A percentile compares a stretch with the other conserved stretches of the same genome.
Evolutionary conservation across 108 stramenopile genomes (phyloP).

Genomic region (Aurantiochytrium sp.): DNA sequence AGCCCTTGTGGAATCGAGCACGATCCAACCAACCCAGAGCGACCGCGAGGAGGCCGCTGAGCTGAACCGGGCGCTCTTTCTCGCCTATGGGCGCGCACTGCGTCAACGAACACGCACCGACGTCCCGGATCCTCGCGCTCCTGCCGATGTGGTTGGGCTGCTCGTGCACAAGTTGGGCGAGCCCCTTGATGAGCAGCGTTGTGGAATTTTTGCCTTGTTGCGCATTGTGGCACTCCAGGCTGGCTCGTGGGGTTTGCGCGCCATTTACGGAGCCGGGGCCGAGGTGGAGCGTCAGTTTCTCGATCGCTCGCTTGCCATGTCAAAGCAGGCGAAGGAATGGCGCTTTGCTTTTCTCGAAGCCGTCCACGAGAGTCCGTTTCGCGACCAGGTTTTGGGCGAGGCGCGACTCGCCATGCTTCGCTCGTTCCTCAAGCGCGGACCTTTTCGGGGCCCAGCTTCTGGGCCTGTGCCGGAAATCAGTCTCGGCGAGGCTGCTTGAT

Average conservation of each 20-base stretch:
- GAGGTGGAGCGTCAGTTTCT: not conserved
- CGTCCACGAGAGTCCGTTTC: not conserved
- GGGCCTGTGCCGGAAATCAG: not conserved
- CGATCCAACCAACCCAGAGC: not conserved
- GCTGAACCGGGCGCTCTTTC: not conserved
- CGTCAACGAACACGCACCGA: not conserved
- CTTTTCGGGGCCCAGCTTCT: not conserved
- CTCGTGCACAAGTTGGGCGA: not conserved
- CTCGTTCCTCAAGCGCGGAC: not conserved
- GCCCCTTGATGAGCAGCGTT: slow-evolving; percentile 3
- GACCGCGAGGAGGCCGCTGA: not conserved
- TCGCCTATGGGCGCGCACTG: not conserved
- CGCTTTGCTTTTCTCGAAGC: not conserved
- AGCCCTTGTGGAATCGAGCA: not conserved
- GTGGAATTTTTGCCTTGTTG: not conserved
- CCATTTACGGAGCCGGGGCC: not conserved
- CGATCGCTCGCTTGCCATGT: not conserved
- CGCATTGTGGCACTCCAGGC: slow-evolving; percentile 9
- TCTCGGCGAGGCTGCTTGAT: not conserved
- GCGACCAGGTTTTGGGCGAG: not conserved
- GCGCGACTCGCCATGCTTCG: not conserved
- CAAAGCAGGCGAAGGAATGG: not conserved
- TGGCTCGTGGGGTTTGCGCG: not conserved
- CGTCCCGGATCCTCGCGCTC: not conserved
- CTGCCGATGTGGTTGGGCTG: not conserved